These are phyloP conservation scores for Coemansia sp. DNA, from an alignment of 371 early-diverging fungal genomes.

Conservation along the genomic window DNA sequence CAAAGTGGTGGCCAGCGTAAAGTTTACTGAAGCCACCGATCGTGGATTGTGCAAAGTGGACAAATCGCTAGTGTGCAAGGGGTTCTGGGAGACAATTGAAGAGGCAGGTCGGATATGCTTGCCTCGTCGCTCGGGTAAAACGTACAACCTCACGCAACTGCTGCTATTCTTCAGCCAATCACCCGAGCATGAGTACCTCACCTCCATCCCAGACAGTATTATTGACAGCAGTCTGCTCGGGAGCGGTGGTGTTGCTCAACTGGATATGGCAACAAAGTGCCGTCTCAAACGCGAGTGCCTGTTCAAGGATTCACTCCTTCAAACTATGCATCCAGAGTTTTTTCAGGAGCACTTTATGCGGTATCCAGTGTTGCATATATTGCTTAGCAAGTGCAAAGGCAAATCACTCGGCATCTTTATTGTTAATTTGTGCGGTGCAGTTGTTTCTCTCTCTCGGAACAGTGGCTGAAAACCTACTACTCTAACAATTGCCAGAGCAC, in stretches of 20 bases:
- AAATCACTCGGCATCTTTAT: constrained; percentile 9
- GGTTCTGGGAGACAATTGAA: constrained; percentile 18
- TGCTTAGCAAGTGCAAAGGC: constrained; percentile 17
- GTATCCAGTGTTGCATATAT: constrained; percentile 35
- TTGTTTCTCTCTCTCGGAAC: no score
- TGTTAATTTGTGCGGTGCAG: neutral
- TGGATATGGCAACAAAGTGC: constrained; percentile 23
- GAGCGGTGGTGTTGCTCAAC: neutral
- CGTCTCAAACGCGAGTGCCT: constrained; percentile 25
- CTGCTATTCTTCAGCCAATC: constrained; percentile 34
- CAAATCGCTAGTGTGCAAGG: constrained; percentile 43
- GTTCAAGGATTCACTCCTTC: constrained; percentile 24
- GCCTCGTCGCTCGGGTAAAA: constrained; percentile 42
- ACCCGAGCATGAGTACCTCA: constrained; percentile 9
- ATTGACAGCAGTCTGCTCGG: neutral
- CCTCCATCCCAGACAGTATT: constrained; percentile 8
- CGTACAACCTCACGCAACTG: constrained; percentile 41
- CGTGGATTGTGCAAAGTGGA: constrained; percentile 25
- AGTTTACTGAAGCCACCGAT: constrained; percentile 19
- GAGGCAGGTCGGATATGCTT: constrained; percentile 34
- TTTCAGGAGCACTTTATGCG: constrained; percentile 36
- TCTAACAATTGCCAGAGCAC: neutral
- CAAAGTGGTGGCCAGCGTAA: constrained; percentile 21
- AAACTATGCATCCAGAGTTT: constrained; percentile 24
- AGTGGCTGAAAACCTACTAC: neutral